Conservation (phyloP, 306 rosid species). For the Trifolium repens region DNA sequence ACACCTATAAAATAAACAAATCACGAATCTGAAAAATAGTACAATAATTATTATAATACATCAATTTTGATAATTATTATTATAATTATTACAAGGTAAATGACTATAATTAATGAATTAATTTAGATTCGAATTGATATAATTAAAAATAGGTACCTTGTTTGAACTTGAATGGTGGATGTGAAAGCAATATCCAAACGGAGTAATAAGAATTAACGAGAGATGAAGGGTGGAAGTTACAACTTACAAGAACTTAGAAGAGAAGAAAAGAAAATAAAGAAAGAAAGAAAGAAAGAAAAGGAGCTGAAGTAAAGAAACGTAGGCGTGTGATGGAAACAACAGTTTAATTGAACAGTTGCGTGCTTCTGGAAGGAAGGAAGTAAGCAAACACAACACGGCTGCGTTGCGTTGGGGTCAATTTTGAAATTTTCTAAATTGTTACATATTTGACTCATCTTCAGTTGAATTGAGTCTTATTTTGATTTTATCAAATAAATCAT, state of each 20-base stretch:
- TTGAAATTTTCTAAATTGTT: neutral
- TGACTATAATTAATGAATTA: neutral
- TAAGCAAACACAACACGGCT: neutral
- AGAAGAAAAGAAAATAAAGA: neutral
- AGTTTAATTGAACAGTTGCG: neutral
- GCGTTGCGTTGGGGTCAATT: neutral
- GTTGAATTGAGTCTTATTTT: neutral
- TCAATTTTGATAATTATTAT: no score
- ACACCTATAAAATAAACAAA: conserved; percentile 26
- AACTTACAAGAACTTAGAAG: neutral
- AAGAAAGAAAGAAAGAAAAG: neutral
- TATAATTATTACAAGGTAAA: no score
- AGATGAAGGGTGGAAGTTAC: neutral
- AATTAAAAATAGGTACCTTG: neutral
- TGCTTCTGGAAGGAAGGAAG: neutral
- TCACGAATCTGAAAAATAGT: neutral
- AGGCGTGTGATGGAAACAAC: conserved; percentile 21
- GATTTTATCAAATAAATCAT: neutral
- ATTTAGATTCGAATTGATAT: neutral
- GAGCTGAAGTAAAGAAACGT: conserved; percentile 9
- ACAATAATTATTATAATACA: no score
- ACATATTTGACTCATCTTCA: neutral
- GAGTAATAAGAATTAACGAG: neutral
- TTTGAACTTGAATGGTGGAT: neutral
- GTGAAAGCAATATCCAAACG: neutral